Evolutionary conservation across 169 alveolate species (phyloP).

Genomic region (Plasmodium coatneyi): DNA sequence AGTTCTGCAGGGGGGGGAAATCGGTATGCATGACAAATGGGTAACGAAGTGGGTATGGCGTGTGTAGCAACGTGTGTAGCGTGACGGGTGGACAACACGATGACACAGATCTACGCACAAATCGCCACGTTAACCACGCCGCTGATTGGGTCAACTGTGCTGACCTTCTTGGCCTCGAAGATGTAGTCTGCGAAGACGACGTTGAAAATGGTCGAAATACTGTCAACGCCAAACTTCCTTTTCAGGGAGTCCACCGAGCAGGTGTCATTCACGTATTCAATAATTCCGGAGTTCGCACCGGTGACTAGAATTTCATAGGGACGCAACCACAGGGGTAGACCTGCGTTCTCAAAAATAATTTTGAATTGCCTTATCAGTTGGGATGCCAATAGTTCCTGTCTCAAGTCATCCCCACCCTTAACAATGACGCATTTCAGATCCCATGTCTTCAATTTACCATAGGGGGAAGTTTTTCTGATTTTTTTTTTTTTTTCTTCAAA

Average conservation of each 20-base stretch:
- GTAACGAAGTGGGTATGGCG: background rate
- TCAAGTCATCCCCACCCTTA: slow-evolving; percentile 96
- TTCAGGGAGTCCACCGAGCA: slow-evolving; percentile 85
- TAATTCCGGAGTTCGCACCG: slow-evolving; percentile 94
- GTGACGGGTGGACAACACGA: background rate
- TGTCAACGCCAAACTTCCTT: slow-evolving; percentile 82
- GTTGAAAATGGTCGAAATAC: slow-evolving; percentile 82
- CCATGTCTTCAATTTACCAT: slow-evolving; percentile 90
- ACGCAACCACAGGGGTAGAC: slow-evolving; percentile 92
- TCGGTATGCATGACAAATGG: background rate
- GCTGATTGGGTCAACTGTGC: background rate
- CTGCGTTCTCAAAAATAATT: slow-evolving; percentile 89
- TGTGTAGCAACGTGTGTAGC: background rate
- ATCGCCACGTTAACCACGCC: no score
- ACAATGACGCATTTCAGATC: slow-evolving; percentile 90
- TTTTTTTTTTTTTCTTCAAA: slow-evolving; percentile 86
- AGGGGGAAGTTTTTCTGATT: slow-evolving; percentile 86
- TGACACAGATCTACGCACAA: no score
- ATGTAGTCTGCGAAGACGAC: slow-evolving; percentile 79
- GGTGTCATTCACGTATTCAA: slow-evolving; percentile 85
- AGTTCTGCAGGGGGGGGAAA: slow-evolving; percentile 78
- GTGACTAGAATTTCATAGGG: slow-evolving; percentile 96
- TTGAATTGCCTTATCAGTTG: slow-evolving; percentile 93
- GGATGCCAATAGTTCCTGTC: slow-evolving; percentile 96
- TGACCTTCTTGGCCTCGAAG: slow-evolving; percentile 83